A percentile compares a stretch with the other conserved stretches of the same genome.
These are phyloP conservation scores for Grigorovia humatica DNA, from an alignment of 805 yeast genomes.

Conservation along the genomic window DNA sequence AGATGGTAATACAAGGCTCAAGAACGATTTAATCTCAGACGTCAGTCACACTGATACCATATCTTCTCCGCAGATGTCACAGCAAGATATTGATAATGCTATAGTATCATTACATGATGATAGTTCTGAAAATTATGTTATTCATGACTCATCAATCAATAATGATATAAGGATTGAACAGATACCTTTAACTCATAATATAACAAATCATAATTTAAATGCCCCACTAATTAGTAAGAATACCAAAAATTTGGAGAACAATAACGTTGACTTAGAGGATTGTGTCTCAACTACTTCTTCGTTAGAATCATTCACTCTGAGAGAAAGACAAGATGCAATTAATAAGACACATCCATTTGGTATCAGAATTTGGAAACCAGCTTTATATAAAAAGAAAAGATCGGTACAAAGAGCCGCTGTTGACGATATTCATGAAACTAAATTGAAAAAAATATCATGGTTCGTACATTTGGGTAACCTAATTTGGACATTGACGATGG, in stretches of 20 bases:
- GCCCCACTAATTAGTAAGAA: slow-evolving; percentile 5
- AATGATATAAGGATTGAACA: slow-evolving; percentile 12
- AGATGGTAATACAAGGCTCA: background rate
- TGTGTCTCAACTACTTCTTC: slow-evolving; percentile 31
- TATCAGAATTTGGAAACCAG: slow-evolving; percentile 97
- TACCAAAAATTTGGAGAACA: slow-evolving; percentile 5
- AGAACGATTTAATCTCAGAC: background rate
- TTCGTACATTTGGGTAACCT: slow-evolving; percentile 58
- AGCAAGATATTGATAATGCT: background rate
- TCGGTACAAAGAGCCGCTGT: slow-evolving; percentile 88
- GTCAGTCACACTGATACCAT: background rate
- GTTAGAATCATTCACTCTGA: slow-evolving; percentile 72
- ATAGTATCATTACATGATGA: background rate
- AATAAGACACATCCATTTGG: slow-evolving; percentile 97
- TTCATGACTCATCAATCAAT: slow-evolving; percentile 6
- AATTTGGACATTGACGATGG: slow-evolving; percentile 67
- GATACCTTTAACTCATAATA: slow-evolving; percentile 7
- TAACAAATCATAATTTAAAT: slow-evolving; percentile 13
- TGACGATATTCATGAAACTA: slow-evolving; percentile 80
- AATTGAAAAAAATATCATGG: slow-evolving; percentile 43
- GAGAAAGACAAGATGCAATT: slow-evolving; percentile 93
- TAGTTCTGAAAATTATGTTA: slow-evolving; percentile 7
- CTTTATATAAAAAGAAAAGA: slow-evolving; percentile 82
- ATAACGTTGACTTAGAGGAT: slow-evolving; percentile 24
- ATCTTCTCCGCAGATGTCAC: background rate